phyloP scores from a whole-genome alignment of 2,329 filamentous ascomycete genomes.

The Metarhizium rileyi region DNA sequence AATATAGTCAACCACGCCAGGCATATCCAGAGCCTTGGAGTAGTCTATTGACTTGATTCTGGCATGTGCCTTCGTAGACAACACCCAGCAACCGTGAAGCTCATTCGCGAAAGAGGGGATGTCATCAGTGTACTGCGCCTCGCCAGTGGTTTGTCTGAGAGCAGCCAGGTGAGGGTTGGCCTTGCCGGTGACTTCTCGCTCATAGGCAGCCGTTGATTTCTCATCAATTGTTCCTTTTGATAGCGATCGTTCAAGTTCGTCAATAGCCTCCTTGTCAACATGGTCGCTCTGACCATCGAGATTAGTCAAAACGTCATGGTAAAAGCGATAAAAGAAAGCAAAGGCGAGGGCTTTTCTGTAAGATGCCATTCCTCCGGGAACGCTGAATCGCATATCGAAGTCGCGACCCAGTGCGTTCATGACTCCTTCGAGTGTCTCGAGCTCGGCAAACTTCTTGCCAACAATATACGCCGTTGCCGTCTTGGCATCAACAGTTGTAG shows the following conservation, averaged over 20 bases:
- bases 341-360: constrained; percentile 86
- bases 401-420: constrained; percentile 87
- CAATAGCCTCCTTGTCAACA: constrained; percentile 63
- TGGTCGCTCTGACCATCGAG: constrained; percentile 38
- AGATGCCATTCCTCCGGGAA: constrained; percentile 95
- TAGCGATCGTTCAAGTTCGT: constrained; percentile 77
- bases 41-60: constrained; percentile 73
- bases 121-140: constrained; percentile 94
- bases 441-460: constrained; percentile 71
- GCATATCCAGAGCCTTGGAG: constrained; percentile 66
- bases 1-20: constrained; percentile 76
- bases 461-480: constrained; percentile 63
- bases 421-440: constrained; percentile 74
- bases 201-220: constrained; percentile 64
- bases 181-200: constrained; percentile 75
- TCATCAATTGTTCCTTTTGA: constrained; percentile 74
- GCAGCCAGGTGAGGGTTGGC: constrained; percentile 82
- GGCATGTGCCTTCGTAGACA: constrained; percentile 82
- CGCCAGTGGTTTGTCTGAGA: constrained; percentile 84
- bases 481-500: constrained; percentile 80
- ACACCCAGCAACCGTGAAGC: constrained; percentile 75
- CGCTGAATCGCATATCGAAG: constrained; percentile 80
- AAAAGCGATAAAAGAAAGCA: constrained; percentile 95
- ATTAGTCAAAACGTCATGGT: constrained; percentile 70
- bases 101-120: constrained; percentile 83